Base-by-base conservation (phyloP, 2,329 filamentous ascomycete genomes). In the Colletotrichum agaves region DNA sequence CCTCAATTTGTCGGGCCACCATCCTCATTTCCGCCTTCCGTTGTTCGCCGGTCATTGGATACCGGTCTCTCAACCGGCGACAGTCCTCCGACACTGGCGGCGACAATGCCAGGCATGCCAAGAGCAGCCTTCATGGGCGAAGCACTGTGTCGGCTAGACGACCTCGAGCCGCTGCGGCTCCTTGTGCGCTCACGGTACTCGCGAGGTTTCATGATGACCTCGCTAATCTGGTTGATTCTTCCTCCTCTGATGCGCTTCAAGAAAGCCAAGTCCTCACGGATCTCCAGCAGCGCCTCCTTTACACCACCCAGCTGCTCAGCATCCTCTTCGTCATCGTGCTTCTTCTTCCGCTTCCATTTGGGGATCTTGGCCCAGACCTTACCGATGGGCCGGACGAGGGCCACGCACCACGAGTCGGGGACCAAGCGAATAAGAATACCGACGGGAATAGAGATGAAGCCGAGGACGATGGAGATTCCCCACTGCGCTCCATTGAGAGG, bases 391-490 rank as follows among this genome's bases (percentile, higher is more conserved):
- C 77, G 52, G 79, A 72, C 53, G 31, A 71, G 47, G 5, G 61
- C 47, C 31, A 55, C 61, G 17, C 63, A 67, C 27, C 43, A 11
- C 6, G 69, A 39, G 55, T 72, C 71, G 41, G 71, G 71, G 13
- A 72, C 35, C n/a, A 89, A 79, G 49, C 91, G 88, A 50, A 93
- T 85, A 23, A 90, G 77, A 3, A 91, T 81, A 62, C 89, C 91
- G 72, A 91, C 84, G 0, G 90, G 89, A 11, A 93, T 80, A 44
- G 91, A 92, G 3, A 91, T 78, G 63, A 88, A 80, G 23, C 90
- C 90, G 63, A 91, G 84, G 39, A 91, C 81, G 57, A 93, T 83
- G 8, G 89, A 92, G 71, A 92, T 88, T 27, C 81, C 90, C 91
- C 90, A 93, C 72, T 92, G 89, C 13, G 82, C 76, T 31, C 84